phyloP scores from a whole-genome alignment of 441 rosid genomes.

The Jatropha multifida region DNA sequence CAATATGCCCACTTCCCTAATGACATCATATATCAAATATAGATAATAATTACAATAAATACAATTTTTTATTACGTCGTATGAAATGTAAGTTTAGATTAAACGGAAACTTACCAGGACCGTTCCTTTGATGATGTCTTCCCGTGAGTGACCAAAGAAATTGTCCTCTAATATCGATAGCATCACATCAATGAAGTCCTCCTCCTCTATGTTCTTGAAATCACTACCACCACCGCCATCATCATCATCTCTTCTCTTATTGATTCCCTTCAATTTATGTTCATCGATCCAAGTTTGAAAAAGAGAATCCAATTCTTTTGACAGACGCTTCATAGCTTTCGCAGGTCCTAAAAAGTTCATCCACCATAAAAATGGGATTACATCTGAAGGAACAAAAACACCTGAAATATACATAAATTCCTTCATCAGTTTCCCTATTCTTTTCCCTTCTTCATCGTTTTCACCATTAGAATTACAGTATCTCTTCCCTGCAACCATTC shows the following conservation, averaged over 20 bases:
- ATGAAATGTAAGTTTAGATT: too few relatives aligned
- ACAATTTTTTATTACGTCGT: too few relatives aligned
- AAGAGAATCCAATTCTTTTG: slow-evolving; percentile 13
- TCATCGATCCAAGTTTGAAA: slow-evolving; percentile 26
- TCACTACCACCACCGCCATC: not conserved
- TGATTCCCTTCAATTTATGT: slow-evolving; percentile 14
- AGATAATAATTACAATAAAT: not conserved
- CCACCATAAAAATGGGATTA: slow-evolving; percentile 20
- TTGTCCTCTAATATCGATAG: slow-evolving; percentile 17
- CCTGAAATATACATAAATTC: slow-evolving; percentile 22
- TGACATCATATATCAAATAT: not conserved
- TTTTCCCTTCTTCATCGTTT: slow-evolving; percentile 9
- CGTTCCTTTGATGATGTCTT: slow-evolving; percentile 23
- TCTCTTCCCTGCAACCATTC: slow-evolving; percentile 26
- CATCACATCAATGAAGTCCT: slow-evolving; percentile 31
- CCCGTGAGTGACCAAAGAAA: slow-evolving; percentile 17
- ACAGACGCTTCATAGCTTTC: slow-evolving; percentile 14
- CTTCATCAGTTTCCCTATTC: slow-evolving; percentile 14
- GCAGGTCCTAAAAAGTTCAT: slow-evolving; percentile 14
- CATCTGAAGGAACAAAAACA: slow-evolving; percentile 21
- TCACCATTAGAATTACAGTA: not conserved
- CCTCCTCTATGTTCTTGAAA: not conserved
- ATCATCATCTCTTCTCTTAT: not conserved
- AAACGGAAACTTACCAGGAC: slow-evolving; percentile 5
- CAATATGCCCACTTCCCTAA: too few relatives aligned